A percentile compares a stretch with the other conserved stretches of the same genome.
Conservation (phyloP, 371 early-diverging fungal species). For the Actinomortierella wolfii region DNA sequence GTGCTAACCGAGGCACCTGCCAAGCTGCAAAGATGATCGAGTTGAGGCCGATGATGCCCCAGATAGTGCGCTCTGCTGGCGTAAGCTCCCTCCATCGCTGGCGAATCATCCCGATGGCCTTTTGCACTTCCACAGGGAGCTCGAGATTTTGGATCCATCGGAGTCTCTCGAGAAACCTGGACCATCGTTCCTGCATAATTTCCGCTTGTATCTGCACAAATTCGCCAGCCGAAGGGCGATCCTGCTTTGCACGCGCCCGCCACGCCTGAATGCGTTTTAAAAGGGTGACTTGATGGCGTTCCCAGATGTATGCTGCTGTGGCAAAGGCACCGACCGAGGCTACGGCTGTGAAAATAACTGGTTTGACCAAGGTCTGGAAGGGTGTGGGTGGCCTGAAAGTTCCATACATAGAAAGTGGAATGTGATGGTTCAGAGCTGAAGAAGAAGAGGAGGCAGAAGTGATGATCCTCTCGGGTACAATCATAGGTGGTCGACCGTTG, state of each 20-base stretch:
- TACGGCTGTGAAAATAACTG: constrained; percentile 27
- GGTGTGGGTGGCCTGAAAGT: constrained; percentile 9
- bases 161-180: constrained; percentile 13
- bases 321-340: constrained; percentile 18
- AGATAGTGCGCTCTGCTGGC: constrained; percentile 58
- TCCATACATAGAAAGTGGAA: neutral
- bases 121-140: constrained; percentile 31
- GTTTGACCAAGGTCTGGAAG: constrained; percentile 26
- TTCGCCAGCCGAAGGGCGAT: constrained; percentile 20
- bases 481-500: neutral
- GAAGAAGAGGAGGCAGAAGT: neutral
- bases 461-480: too few species aligned
- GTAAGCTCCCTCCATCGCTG: constrained; percentile 32
- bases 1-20: constrained; percentile 63
- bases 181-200: constrained; percentile 24
- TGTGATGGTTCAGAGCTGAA: neutral
- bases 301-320: constrained; percentile 34
- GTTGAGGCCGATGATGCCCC: constrained; percentile 70
- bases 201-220: constrained; percentile 30
- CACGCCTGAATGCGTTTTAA: constrained; percentile 36
- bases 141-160: constrained; percentile 39
- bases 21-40: constrained; percentile 71
- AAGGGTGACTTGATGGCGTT: constrained; percentile 20
- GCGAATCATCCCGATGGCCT: constrained; percentile 23
- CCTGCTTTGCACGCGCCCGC: constrained; percentile 18